Base-by-base conservation (phyloP, 2,329 filamentous ascomycete genomes). In the Botrytis sinoallii region DNA sequence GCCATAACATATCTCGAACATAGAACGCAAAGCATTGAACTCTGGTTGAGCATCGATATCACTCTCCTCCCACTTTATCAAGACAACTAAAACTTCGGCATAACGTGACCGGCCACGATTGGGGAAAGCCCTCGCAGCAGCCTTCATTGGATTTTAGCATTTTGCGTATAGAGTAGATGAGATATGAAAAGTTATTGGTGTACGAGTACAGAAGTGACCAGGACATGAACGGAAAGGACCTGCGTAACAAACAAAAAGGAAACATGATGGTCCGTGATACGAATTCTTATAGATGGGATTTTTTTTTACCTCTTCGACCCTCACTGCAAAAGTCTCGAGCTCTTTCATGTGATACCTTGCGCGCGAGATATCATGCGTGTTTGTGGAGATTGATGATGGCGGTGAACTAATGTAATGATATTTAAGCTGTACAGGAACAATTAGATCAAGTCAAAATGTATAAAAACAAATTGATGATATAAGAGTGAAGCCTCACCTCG, bases 41-140 rank as follows among this genome's bases (percentile, higher is more conserved):
- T 76, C 77, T 55, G 75, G 75, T 42, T 75, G 73, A 22, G 76
- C 70, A 35, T 74, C 73, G 42, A 76, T 61, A 42, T 75, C 71
- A 67, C 77, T 76, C n/a, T 77, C 77, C 44, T 76, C 77, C 77
- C 77, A 79, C 63, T 74, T 74, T 32, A 78, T 72, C 29, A 78
- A 63, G 16, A 79, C 65, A 20, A 76, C 77, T 57, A 76, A 73
- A 35, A 78, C 75, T 72, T 76, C 71, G 35, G 70, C 74, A 69
- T 79, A 79, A 57, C 77, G 76, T 38, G 74, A 73, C n/a, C 75
- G 74, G 10, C 75, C 75, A 63, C 71, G 73, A 69, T 75, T 77
- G 38, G 77, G 77, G 25, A 78, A 77, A 12, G 76, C 77, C 46
- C 77, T 75, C 61, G 73, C 72, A 35, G 77, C 76, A 70, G 77